phyloP scores from a whole-genome alignment of 106 monocot species.

The Hemerocallis citrina region DNA sequence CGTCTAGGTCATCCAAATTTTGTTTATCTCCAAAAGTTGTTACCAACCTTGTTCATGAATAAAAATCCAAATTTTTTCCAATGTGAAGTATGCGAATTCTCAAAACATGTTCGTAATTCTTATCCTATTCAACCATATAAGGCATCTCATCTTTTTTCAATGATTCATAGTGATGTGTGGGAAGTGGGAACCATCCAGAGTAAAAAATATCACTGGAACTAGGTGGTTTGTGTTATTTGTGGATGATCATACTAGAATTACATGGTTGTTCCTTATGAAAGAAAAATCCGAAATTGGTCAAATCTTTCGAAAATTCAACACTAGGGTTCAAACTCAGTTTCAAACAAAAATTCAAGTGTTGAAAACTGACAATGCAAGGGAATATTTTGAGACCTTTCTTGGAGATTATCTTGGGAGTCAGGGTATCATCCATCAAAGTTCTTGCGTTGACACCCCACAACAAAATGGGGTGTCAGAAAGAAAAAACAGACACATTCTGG shows the following conservation, averaged over 20 bases:
- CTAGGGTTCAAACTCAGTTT: neutral
- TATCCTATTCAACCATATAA: neutral
- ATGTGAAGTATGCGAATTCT: neutral
- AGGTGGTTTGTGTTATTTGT: constrained; percentile 1
- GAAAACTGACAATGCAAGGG: constrained; percentile 3
- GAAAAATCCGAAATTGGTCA: neutral
- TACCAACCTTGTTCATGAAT: neutral
- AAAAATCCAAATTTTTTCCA: neutral
- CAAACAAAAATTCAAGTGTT: constrained; percentile 8
- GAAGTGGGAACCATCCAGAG: neutral
- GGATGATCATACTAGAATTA: neutral
- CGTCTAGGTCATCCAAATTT: constrained; percentile 1
- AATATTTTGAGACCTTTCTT: neutral
- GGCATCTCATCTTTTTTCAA: constrained; percentile 1
- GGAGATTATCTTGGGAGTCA: neutral
- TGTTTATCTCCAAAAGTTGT: neutral
- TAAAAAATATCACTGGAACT: neutral
- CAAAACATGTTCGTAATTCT: too few relatives aligned
- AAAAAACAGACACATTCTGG: neutral
- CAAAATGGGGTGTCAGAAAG: too few relatives aligned
- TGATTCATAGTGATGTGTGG: neutral
- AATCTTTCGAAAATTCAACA: neutral
- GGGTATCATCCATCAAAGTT: neutral
- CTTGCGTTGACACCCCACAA: too few relatives aligned
- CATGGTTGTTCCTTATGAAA: neutral